Base-by-base conservation (phyloP, 208 protist species). In the Wallacemonas sp. region DNA sequence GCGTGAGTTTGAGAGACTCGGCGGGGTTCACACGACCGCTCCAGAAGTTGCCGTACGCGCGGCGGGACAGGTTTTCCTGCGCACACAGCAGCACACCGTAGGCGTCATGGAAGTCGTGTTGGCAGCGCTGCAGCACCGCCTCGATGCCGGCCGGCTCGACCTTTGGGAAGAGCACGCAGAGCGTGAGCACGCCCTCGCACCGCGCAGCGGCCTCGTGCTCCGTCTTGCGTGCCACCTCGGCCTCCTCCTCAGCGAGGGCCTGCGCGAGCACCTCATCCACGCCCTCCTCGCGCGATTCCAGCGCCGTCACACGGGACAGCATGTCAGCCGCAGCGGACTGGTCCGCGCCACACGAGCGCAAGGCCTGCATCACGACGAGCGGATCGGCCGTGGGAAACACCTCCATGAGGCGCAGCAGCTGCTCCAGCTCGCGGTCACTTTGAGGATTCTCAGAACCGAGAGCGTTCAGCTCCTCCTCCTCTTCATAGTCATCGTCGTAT, bases 91-190 rank as follows among this genome's bases (percentile, higher is more conserved):
- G 71, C 27, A 65, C 65, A 30, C 58, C 71, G 65, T 93, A 95
- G 11, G 90, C 79, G 9, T 80, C 78, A 6, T 70, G 72, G 32
- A 85, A 84, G 56, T 87, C 83, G 34, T 65, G 63, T 24, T 66
- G 39, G 63, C 73, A 68, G 23, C 69, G 49, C 26, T 65, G 41
- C 39, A 93, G 68, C 2, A 86, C 85, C 29, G 78, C 81, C 70
- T 87, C 72, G 54, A 93, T 76, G 2, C 64, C 67, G 0, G 68
- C 2, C 32, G 70, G 61, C 14, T 92, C 85, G 19, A 80, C 33
- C 0, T 47, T 66, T 39, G 90, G 87, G 54, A 95, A 93, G 16
- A 95, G 74, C 21, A 68, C 57, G 47, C 78, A 73, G 0, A 95
- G 80, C 11, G 87, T 91, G n/a, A 95, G 70, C 17, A 93, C 52